phyloP scores from a whole-genome alignment of 2,329 filamentous ascomycete species.

The Pestalotiopsis sp. region DNA sequence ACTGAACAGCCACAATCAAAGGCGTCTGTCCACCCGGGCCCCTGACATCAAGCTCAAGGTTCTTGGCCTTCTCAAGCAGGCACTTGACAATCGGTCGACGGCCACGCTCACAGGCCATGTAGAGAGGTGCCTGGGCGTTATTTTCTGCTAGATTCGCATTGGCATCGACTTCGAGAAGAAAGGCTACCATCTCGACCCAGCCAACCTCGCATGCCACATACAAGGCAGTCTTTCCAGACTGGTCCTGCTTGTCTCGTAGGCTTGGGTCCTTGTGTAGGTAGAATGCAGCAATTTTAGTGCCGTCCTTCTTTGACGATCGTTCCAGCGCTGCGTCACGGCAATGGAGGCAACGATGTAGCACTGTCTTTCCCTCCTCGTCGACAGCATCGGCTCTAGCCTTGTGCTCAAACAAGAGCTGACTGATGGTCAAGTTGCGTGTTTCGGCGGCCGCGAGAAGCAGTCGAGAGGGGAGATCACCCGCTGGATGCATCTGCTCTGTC shows the following conservation, averaged over 20 bases:
- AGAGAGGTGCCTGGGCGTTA: conserved; percentile 1
- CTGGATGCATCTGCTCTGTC: not conserved
- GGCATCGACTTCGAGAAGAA: not conserved
- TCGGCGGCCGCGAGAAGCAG: conserved; percentile 10
- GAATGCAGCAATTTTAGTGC: not conserved
- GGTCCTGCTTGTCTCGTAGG: conserved; percentile 2
- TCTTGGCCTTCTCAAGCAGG: not conserved
- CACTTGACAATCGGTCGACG: not conserved
- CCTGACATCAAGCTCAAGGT: conserved; percentile 1
- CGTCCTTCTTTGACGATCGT: not conserved
- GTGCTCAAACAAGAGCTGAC: not conserved
- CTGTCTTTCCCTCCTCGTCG: not conserved
- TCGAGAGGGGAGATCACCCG: not conserved
- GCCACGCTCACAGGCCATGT: conserved; percentile 6
- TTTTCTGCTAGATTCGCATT: conserved; percentile 3
- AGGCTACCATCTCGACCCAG: not conserved
- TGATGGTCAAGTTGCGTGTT: not conserved
- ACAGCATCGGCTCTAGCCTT: not conserved
- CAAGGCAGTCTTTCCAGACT: conserved; percentile 2
- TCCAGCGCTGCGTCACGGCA: not conserved
- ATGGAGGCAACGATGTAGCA: conserved; percentile 6
- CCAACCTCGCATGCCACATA: conserved; percentile 8
- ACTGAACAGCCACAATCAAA: conserved; percentile 1
- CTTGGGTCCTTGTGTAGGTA: not conserved
- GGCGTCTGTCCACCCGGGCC: conserved; percentile 5